A percentile compares a stretch with the other conserved stretches of the same genome.
Conservation (phyloP, 1,284 basidiomycete genomes). For the Takashimella tepidaria region DNA sequence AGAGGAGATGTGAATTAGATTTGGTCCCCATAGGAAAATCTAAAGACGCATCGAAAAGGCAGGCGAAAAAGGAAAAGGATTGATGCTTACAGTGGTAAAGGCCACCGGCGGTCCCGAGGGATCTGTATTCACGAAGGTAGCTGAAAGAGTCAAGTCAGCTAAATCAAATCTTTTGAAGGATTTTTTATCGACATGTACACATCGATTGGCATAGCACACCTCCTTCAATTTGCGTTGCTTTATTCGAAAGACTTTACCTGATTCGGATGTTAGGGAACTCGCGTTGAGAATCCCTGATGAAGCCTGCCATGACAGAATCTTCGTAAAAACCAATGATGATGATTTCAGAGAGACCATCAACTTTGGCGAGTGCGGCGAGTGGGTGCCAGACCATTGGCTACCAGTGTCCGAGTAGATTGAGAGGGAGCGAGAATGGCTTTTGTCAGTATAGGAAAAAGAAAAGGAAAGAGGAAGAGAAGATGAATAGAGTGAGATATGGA, state of each 20-base stretch:
- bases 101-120: slow-evolving; percentile 52
- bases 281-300: slow-evolving; percentile 50
- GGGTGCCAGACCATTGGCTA: slow-evolving; percentile 54
- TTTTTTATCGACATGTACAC: no score
- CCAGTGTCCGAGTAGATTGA: not conserved
- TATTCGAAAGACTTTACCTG: no score
- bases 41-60: not conserved
- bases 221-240: no score
- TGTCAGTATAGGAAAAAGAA: not conserved
- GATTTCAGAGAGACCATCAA: slow-evolving; percentile 50
- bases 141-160: slow-evolving; percentile 15
- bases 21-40: not conserved
- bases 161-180: not conserved
- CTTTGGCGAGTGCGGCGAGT: slow-evolving; percentile 49
- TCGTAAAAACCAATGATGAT: slow-evolving; percentile 54
- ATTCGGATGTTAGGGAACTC: slow-evolving; percentile 52
- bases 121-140: slow-evolving; percentile 52
- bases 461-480: not conserved
- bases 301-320: slow-evolving; percentile 49
- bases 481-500: not conserved
- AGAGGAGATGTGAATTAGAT: slow-evolving; percentile 15
- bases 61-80: not conserved
- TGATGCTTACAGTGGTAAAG: slow-evolving; percentile 43
- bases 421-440: not conserved
- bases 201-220: no score